Conservation (phyloP, 768 basidiomycete genomes). For the Phaeotremella fagi region DNA sequence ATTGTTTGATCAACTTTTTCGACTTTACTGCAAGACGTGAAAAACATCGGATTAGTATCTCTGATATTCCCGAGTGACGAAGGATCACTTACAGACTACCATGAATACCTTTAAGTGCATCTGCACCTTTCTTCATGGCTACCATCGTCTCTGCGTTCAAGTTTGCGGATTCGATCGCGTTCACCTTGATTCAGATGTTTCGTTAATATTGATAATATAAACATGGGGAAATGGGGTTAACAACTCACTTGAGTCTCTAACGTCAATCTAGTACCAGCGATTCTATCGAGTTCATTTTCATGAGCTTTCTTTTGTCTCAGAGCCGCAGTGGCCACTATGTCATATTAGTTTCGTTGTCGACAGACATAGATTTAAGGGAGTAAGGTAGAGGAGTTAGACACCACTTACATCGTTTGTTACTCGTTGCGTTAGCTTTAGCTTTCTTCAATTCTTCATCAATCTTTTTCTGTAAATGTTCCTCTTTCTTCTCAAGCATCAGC, state of each 20-base stretch:
- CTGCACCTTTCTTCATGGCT: constrained; percentile 92
- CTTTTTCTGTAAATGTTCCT: constrained; percentile 92
- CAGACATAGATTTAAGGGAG: not conserved
- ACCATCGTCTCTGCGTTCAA: constrained; percentile 95
- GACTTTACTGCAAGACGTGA: constrained; percentile 57
- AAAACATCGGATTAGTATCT: not conserved
- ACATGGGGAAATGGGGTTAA: too few relatives aligned
- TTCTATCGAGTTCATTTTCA: constrained; percentile 77
- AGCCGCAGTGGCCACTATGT: constrained; percentile 75
- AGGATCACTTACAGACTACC: constrained; percentile 67
- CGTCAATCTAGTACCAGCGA: constrained; percentile 79
- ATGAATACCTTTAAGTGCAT: constrained; percentile 84
- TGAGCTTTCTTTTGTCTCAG: constrained; percentile 87
- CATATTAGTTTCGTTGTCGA: not conserved
- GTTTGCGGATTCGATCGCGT: constrained; percentile 94
- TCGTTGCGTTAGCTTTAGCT: constrained; percentile 85
- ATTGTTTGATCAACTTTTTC: constrained; percentile 88
- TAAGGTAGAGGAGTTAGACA: constrained; percentile 1
- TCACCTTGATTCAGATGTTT: constrained; percentile 62
- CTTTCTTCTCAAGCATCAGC: constrained; percentile 98
- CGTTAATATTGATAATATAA: too few relatives aligned
- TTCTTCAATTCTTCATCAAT: constrained; percentile 90
- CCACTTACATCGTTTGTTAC: constrained; percentile 81
- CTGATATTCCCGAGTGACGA: not conserved
- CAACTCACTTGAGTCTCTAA: constrained; percentile 72